Conservation (phyloP, 345 rosid genomes). For the Syzygium aqueum region DNA sequence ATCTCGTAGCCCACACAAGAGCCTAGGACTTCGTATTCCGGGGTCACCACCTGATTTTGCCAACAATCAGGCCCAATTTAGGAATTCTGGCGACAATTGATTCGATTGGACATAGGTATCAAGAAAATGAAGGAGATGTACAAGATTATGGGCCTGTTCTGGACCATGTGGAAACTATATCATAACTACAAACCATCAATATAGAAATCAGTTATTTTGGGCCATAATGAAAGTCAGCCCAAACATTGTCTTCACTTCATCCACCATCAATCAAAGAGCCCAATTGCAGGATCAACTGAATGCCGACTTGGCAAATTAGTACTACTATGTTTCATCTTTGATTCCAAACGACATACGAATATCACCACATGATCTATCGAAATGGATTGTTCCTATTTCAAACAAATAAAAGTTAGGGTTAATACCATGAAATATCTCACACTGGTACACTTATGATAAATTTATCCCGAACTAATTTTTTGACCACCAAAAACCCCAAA, state of each 20-base stretch:
- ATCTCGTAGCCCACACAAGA: not conserved
- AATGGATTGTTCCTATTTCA: not conserved
- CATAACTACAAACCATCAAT: not conserved
- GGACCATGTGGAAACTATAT: not conserved
- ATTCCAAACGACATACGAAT: not conserved
- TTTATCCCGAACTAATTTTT: no score
- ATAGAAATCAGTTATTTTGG: not conserved
- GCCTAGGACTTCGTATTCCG: not conserved
- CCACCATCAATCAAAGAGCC: not conserved
- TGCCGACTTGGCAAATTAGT: not conserved
- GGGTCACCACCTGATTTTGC: not conserved
- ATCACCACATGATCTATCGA: not conserved
- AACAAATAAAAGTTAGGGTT: no score
- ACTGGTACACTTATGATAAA: no score
- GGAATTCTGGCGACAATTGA: not conserved
- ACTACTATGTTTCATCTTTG: not conserved
- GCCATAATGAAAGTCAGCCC: not conserved
- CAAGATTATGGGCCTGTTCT: not conserved
- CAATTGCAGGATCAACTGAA: not conserved
- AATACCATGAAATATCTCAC: no score
- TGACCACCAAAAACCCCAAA: no score
- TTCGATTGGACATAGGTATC: not conserved
- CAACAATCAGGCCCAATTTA: not conserved
- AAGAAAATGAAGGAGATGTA: not conserved
- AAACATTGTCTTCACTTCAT: not conserved